These are phyloP conservation scores for Trichoderma sp. DNA, from an alignment of 2,329 filamentous ascomycete species.

Conservation along the genomic window DNA sequence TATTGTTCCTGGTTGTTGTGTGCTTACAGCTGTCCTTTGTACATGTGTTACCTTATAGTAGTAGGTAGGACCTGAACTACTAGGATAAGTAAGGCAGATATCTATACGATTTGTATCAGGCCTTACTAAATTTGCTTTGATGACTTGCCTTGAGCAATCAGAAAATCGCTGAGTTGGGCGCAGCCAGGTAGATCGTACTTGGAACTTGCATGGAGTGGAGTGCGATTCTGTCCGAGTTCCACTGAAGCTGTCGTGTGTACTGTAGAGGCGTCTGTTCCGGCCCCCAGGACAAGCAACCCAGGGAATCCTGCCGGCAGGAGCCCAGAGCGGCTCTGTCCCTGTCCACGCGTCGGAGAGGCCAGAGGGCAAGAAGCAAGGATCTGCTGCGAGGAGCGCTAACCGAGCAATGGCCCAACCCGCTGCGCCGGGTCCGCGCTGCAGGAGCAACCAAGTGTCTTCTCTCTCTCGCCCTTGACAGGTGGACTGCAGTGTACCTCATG, in stretches of 20 bases:
- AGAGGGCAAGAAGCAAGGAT: slow-evolving; percentile 20
- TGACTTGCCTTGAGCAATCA: no score
- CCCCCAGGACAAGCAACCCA: not conserved
- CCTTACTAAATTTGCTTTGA: no score
- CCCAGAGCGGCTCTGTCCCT: not conserved
- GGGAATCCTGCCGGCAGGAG: slow-evolving; percentile 7
- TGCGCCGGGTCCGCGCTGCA: slow-evolving; percentile 25
- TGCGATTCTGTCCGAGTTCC: not conserved
- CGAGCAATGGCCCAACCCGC: slow-evolving; percentile 24
- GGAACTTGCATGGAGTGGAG: no score
- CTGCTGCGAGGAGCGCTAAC: slow-evolving; percentile 7
- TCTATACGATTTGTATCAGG: no score
- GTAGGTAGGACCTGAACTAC: no score
- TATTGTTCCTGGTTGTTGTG: not conserved
- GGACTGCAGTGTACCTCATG: not conserved
- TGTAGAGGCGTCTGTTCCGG: not conserved
- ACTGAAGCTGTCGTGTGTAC: not conserved
- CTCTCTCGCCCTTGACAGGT: not conserved
- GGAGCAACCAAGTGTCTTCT: slow-evolving; percentile 9
- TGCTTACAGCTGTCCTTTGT: no score
- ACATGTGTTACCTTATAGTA: no score
- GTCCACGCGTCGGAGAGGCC: slow-evolving; percentile 19
- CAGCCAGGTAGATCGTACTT: no score
- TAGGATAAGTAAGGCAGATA: no score
- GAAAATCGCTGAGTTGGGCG: no score